Percentiles rank a stretch among this genome's conserved stretches.
phyloP scores from a whole-genome alignment of 2,329 filamentous ascomycete genomes.

The Exophiala aquamarina region DNA sequence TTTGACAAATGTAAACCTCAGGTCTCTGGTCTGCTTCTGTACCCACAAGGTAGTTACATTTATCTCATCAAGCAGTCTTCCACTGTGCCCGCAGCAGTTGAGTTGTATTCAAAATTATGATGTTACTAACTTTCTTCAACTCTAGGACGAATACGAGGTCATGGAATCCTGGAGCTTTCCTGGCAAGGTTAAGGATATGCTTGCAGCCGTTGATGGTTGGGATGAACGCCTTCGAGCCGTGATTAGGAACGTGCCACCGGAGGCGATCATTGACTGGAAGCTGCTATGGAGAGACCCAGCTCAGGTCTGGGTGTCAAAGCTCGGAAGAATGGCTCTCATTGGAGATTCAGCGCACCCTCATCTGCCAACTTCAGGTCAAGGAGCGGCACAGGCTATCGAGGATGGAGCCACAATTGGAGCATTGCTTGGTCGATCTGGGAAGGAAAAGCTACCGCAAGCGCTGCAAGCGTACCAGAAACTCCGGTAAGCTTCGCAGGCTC shows the following conservation, averaged over 20 bases:
- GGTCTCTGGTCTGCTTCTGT: slow-evolving; percentile 5
- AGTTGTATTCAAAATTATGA: neutral
- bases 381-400: slow-evolving; percentile 52
- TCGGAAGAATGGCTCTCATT: slow-evolving; percentile 45
- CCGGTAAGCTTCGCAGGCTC: slow-evolving; percentile 1
- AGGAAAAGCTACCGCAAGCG: slow-evolving; percentile 21
- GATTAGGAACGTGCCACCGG: slow-evolving; percentile 17
- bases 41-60: slow-evolving; percentile 9
- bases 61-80: neutral
- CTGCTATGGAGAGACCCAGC: slow-evolving; percentile 17
- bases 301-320: slow-evolving; percentile 36
- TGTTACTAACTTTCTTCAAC: too few relatives aligned
- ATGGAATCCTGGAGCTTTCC: slow-evolving; percentile 50
- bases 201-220: slow-evolving; percentile 52
- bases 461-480: slow-evolving; percentile 7
- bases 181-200: slow-evolving; percentile 48
- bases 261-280: slow-evolving; percentile 14
- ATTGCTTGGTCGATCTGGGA: slow-evolving; percentile 37
- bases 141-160: slow-evolving; percentile 52
- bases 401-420: slow-evolving; percentile 49
- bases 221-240: slow-evolving; percentile 38
- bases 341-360: slow-evolving; percentile 53
- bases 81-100: neutral
- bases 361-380: slow-evolving; percentile 48
- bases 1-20: slow-evolving; percentile 6